Evolutionary conservation across 768 basidiomycete genomes (phyloP), one percentile per base, ranked within the genome.

Genomic region (Rubroboletus pulcherrimus): DNA sequence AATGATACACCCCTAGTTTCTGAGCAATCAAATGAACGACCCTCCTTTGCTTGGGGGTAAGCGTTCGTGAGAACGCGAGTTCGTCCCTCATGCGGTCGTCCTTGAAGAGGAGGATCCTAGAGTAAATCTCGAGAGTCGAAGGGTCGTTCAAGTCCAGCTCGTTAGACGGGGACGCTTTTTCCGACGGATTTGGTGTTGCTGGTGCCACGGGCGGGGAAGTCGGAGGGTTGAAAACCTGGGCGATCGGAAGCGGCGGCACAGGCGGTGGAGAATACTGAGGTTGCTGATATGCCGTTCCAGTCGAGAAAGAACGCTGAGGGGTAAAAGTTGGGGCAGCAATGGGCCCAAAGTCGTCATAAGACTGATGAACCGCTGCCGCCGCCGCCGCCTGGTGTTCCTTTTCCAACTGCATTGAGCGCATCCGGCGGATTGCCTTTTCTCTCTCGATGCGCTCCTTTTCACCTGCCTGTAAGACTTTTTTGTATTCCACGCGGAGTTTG

Each of bases 381-480:
- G 54, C 57, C 0, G 44, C 61, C 0, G 74, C 77, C 33, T 66
- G 70, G 56, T 86, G 83, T 66, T 93, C 91, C 72, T 91, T 91
- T 75, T 93, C 91, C 31, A 97, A 73, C 69, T 98, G 94, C 84
- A 97, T 96, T 44, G 91, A 94, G 62, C 92, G 87, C 95, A 99
- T 99, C 58, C 97, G 83, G 60, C 95, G 89, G 59, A 99, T 85
- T 2, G 97, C 97, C 78, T 99, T 99, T 78, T 98, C 96, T 54
- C 96, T 78, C 73, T 99, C 97, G 67, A 98, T 99, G 54, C 93
- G 85, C 68, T 99, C 97, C 75, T 99, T 99, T 75, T 99, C 97
- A 47, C 96, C 95, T 4, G 95, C 94, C 71, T 98, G 95, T n/a
- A 99, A 77, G 8, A 98, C 96, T 74, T 98, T 98, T 79, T 99